These are phyloP conservation scores for Apiotrichum domesticum DNA, from an alignment of 1,284 basidiomycete species.

Conservation along the genomic window DNA sequence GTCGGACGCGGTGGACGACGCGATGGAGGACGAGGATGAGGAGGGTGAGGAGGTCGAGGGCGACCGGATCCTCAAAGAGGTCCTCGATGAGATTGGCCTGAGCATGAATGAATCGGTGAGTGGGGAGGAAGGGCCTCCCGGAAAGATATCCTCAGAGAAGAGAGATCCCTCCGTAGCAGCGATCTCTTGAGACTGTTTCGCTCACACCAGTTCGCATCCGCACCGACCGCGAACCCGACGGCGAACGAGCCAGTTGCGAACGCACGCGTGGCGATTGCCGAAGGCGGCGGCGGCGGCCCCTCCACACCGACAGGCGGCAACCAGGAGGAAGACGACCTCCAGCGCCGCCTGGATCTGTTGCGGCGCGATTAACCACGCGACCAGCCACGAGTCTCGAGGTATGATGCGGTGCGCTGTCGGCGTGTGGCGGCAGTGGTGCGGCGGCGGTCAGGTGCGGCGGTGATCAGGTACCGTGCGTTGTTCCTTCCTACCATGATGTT, in stretches of 20 bases:
- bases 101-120: conserved; percentile 81
- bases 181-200: no score
- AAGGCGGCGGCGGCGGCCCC: conserved; percentile 53
- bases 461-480: no score
- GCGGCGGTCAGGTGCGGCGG: no score
- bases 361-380: conserved; percentile 51
- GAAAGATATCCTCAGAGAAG: not conserved
- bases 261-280: conserved; percentile 67
- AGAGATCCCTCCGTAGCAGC: not conserved
- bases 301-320: conserved; percentile 47
- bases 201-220: conserved; percentile 60
- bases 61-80: conserved; percentile 92
- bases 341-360: conserved; percentile 76
- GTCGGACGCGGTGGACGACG: conserved; percentile 96
- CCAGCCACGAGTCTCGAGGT: no score
- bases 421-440: no score
- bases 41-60: conserved; percentile 85
- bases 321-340: conserved; percentile 79
- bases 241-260: conserved; percentile 59
- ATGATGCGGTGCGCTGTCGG: no score
- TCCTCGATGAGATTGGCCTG: conserved; percentile 96
- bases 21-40: conserved; percentile 88
- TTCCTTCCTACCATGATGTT: no score
- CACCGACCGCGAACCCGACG: conserved; percentile 64
- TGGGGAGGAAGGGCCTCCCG: conserved; percentile 9